Evolutionary conservation across 306 rosid genomes (phyloP).

Genomic region (Inga leiocalycina): DNA sequence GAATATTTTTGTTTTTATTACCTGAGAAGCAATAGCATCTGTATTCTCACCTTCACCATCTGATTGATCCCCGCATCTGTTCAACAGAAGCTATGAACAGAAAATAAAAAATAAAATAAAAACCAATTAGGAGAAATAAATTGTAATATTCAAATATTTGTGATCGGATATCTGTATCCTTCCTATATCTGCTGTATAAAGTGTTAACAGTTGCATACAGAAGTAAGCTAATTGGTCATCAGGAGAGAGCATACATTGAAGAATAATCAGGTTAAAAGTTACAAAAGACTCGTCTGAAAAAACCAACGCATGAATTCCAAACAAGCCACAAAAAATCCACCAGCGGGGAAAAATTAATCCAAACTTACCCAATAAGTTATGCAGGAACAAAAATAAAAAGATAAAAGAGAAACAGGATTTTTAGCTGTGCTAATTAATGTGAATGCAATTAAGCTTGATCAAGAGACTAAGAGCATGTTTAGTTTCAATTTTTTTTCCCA

Average conservation of each 20-base stretch:
- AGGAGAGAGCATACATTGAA: not conserved
- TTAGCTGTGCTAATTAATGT: not conserved
- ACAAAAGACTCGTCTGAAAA: constrained; percentile 20
- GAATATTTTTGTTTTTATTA: constrained; percentile 18
- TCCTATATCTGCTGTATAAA: not conserved
- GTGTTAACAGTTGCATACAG: not conserved
- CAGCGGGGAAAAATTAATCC: not conserved
- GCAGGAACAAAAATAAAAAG: not conserved
- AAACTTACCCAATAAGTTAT: not conserved
- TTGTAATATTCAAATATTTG: not conserved
- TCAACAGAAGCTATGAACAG: constrained; percentile 58
- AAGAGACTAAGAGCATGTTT: not conserved
- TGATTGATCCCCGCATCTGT: constrained; percentile 64
- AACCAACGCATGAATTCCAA: constrained; percentile 10
- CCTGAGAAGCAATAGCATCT: constrained; percentile 83
- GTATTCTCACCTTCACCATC: constrained; percentile 61
- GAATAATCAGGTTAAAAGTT: not conserved
- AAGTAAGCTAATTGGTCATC: not conserved
- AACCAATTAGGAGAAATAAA: not conserved
- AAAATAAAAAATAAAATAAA: constrained; percentile 4
- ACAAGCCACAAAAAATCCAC: not conserved
- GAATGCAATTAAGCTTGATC: constrained; percentile 27
- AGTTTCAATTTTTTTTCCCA: not conserved
- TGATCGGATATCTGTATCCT: not conserved
- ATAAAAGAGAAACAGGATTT: not conserved